These are phyloP conservation scores for Aspergillus bertholletiae DNA, from an alignment of 495 filamentous ascomycete genomes.

Conservation along the genomic window DNA sequence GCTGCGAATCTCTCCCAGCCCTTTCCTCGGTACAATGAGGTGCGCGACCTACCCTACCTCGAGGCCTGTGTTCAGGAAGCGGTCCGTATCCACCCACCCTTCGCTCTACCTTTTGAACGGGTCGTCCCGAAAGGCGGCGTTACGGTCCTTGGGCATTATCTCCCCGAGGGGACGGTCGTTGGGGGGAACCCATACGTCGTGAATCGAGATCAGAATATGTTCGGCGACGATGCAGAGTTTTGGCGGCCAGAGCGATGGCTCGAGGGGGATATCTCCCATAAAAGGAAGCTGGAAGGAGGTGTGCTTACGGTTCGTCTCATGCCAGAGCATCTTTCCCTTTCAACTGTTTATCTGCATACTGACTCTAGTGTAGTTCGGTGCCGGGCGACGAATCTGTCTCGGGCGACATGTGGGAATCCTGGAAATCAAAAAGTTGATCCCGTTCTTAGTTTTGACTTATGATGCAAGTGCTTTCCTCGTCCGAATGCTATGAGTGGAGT, in stretches of 20 bases:
- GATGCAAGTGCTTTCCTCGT: conserved; percentile 35
- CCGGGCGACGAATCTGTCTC: conserved; percentile 60
- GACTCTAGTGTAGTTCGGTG: conserved; percentile 48
- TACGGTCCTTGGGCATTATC: conserved; percentile 15
- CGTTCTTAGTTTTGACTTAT: conserved; percentile 62
- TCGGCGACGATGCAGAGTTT: conserved; percentile 42
- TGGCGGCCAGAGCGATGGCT: conserved; percentile 54
- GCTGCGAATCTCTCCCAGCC: conserved; percentile 33
- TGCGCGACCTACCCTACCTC: conserved; percentile 45
- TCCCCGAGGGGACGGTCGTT: conserved; percentile 24
- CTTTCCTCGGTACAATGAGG: conserved; percentile 28
- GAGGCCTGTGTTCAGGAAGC: conserved; percentile 34
- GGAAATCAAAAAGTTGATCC: conserved; percentile 79
- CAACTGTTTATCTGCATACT: background rate
- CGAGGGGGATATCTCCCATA: conserved; percentile 26
- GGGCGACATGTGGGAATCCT: conserved; percentile 71
- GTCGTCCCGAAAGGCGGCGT: conserved; percentile 22
- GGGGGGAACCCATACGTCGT: conserved; percentile 24
- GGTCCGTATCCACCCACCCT: conserved; percentile 30
- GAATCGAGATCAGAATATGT: conserved; percentile 32
- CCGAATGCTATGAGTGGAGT: no score
- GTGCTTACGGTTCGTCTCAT: conserved; percentile 16
- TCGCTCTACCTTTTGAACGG: conserved; percentile 27
- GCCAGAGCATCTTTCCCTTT: background rate
- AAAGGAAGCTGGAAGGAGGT: conserved; percentile 39